Evolutionary conservation across 192 early-diverging fungal genomes (phyloP).

Genomic region (Linnemannia exigua): DNA sequence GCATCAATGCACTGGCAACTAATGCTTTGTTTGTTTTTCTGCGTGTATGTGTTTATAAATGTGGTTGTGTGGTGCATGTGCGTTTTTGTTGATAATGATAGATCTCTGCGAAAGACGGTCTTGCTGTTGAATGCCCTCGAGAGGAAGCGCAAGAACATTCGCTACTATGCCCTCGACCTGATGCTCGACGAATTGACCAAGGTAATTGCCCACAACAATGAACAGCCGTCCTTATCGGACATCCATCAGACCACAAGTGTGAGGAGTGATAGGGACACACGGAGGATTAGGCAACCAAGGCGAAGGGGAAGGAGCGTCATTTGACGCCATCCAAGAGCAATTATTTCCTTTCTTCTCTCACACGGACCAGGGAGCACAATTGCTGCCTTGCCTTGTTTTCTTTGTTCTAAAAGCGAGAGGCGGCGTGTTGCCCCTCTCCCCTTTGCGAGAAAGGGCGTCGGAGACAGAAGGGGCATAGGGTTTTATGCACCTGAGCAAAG

Average conservation of each 20-base stretch:
- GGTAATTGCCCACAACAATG: conserved; percentile 8
- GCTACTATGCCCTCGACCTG: conserved; percentile 94
- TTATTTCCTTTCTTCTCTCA: neutral
- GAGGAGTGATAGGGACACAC: neutral
- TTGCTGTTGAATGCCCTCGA: conserved; percentile 84
- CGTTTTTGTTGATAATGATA: conserved; percentile 30
- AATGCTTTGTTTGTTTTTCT: neutral
- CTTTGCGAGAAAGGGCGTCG: neutral
- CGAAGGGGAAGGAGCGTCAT: conserved; percentile 1
- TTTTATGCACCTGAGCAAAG: neutral
- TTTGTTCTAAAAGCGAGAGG: neutral
- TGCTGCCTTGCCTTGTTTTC: neutral
- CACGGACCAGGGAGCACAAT: neutral
- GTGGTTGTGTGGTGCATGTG: neutral
- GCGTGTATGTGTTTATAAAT: neutral
- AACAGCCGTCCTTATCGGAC: neutral
- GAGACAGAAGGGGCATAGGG: neutral
- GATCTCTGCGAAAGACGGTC: conserved; percentile 90
- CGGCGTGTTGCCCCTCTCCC: neutral
- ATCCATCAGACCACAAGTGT: neutral
- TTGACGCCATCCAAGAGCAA: neutral
- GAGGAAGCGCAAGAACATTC: conserved; percentile 68
- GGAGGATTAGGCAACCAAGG: neutral
- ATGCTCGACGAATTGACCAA: conserved; percentile 81
- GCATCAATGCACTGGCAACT: neutral